Evolutionary conservation across 805 yeast genomes (phyloP).

Genomic region (Candida takata): DNA sequence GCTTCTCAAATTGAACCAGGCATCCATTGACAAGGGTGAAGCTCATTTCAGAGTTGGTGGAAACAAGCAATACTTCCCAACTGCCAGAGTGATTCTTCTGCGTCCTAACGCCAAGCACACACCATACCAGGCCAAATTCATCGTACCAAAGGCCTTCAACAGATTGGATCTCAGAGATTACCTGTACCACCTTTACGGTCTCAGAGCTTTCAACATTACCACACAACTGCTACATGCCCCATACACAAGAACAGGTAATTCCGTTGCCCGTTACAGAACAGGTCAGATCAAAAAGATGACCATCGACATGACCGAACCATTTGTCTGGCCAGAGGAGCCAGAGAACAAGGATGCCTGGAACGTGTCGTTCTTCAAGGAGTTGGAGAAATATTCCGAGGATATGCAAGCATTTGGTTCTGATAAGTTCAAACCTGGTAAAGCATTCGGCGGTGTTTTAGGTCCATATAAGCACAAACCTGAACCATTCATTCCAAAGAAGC

Average conservation of each 20-base stretch:
- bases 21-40: conserved; percentile 50
- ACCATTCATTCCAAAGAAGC: conserved; percentile 53
- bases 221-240: conserved; percentile 75
- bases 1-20: conserved; percentile 23
- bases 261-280: conserved; percentile 62
- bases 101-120: conserved; percentile 95
- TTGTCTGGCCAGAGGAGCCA: conserved; percentile 82
- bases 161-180: conserved; percentile 93
- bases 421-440: conserved; percentile 53
- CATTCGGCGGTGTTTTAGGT: conserved; percentile 64
- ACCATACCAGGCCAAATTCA: conserved; percentile 94
- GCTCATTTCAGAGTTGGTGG: conserved; percentile 85
- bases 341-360: conserved; percentile 35
- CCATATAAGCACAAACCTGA: conserved; percentile 53
- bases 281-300: conserved; percentile 94
- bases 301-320: conserved; percentile 91
- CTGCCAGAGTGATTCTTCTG: conserved; percentile 70
- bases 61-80: conserved; percentile 73
- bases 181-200: conserved; percentile 81
- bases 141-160: conserved; percentile 90
- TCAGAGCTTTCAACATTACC: conserved; percentile 83
- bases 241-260: conserved; percentile 52
- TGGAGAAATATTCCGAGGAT: conserved; percentile 45
- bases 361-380: conserved; percentile 36
- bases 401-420: conserved; percentile 59